Conservation (phyloP, 805 yeast species). For the Yarrowia phangngaensis region DNA sequence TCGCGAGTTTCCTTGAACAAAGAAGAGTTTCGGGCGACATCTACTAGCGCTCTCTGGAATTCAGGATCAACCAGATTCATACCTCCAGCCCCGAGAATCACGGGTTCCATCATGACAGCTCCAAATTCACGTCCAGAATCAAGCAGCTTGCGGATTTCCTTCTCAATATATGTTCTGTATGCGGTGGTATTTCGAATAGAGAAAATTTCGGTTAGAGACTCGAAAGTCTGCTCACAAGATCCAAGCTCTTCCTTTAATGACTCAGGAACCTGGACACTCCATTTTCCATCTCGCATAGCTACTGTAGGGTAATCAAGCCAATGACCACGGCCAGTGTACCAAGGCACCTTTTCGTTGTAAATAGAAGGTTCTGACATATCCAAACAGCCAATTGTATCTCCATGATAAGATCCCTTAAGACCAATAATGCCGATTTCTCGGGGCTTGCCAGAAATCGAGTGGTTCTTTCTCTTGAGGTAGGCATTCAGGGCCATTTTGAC, state of each 20-base stretch:
- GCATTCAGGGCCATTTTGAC: constrained; percentile 35
- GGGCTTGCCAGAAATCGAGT: constrained; percentile 20
- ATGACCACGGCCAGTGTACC: constrained; percentile 33
- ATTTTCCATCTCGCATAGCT: constrained; percentile 29
- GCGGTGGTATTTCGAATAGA: constrained; percentile 27
- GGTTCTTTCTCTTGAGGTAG: constrained; percentile 15
- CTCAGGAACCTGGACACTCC: constrained; percentile 31
- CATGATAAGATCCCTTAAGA: constrained; percentile 34
- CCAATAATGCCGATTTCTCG: constrained; percentile 32
- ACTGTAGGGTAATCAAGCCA: constrained; percentile 35
- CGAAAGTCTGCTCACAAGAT: constrained; percentile 20
- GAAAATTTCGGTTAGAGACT: constrained; percentile 28
- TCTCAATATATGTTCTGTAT: constrained; percentile 29
- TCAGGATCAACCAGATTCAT: constrained; percentile 33
- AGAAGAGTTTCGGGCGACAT: constrained; percentile 29
- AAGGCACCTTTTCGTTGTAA: constrained; percentile 32
- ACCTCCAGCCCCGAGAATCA: constrained; percentile 35
- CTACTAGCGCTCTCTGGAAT: constrained; percentile 32
- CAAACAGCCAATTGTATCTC: constrained; percentile 35
- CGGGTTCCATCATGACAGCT: constrained; percentile 34
- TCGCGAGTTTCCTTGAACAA: constrained; percentile 25
- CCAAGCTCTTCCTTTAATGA: constrained; percentile 24
- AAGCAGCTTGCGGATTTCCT: constrained; percentile 24
- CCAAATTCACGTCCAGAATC: constrained; percentile 32
- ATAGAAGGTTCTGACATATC: constrained; percentile 34